These are phyloP conservation scores for Flueggea neowawraea DNA, from an alignment of 441 rosid genomes.

Conservation along the genomic window DNA sequence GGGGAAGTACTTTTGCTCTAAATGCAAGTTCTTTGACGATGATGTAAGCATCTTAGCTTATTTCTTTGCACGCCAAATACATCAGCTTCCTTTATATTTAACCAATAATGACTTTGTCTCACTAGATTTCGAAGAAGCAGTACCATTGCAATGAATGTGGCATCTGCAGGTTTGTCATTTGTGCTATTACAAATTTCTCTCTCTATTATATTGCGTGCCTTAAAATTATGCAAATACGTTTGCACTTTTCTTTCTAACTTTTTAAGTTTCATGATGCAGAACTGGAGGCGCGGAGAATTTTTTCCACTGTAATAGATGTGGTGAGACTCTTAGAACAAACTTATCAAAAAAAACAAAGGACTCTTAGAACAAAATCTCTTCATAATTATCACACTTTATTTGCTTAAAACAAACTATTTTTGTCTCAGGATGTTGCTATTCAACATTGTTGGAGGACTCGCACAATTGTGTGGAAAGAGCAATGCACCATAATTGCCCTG, in stretches of 20 bases:
- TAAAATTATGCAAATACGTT: no score
- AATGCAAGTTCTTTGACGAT: conserved; percentile 57
- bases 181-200: neutral
- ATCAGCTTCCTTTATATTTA: conserved; percentile 4
- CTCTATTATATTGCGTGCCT: neutral
- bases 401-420: neutral
- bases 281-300: conserved; percentile 50
- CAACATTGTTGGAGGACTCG: conserved; percentile 35
- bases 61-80: neutral
- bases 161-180: conserved; percentile 44
- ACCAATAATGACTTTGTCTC: conserved; percentile 6
- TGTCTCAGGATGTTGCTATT: conserved; percentile 47
- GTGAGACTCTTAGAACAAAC: conserved; percentile 19
- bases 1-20: conserved; percentile 56
- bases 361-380: no score
- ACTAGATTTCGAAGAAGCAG: conserved; percentile 44
- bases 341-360: no score
- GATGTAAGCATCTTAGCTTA: conserved; percentile 32
- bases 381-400: neutral
- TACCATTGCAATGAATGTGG: conserved; percentile 60
- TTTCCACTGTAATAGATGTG: conserved; percentile 53
- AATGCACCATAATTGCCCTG: conserved; percentile 62
- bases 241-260: neutral
- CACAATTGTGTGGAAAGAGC: conserved; percentile 61
- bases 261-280: conserved; percentile 22